Conservation (phyloP, 2,329 filamentous ascomycete genomes). For the Passalora sequoiae region DNA sequence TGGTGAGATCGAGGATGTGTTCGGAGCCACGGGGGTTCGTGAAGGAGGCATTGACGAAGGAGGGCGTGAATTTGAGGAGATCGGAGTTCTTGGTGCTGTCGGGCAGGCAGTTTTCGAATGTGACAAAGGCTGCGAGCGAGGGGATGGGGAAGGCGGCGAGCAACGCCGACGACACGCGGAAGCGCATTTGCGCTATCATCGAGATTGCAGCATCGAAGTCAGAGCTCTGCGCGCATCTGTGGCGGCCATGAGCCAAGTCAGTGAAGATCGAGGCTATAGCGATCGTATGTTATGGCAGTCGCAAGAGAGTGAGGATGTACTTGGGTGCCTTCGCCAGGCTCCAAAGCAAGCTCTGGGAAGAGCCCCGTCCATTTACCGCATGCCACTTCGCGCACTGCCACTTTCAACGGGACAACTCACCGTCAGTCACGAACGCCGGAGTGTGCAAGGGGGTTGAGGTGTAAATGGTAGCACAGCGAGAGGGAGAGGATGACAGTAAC, state of each 20-base stretch:
- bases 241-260: background rate
- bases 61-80: conserved; percentile 73
- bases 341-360: no score
- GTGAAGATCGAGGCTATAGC: no score
- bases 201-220: conserved; percentile 6
- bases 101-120: conserved; percentile 78
- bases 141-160: conserved; percentile 29
- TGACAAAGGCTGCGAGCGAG: conserved; percentile 60
- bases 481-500: no score
- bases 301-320: no score
- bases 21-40: conserved; percentile 48
- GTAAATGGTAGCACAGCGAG: no score
- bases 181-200: conserved; percentile 19
- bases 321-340: no score
- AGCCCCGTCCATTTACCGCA: no score
- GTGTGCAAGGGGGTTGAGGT: background rate
- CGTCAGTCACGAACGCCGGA: no score
- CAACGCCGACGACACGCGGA: conserved; percentile 14
- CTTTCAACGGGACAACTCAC: no score
- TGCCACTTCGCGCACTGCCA: no score
- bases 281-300: no score
- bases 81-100: conserved; percentile 54
- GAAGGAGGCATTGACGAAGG: conserved; percentile 70
- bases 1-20: conserved; percentile 67
- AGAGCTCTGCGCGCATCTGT: background rate